These are phyloP conservation scores for Lactarius sanguifluus DNA, from an alignment of 768 basidiomycete genomes.

Conservation along the genomic window DNA sequence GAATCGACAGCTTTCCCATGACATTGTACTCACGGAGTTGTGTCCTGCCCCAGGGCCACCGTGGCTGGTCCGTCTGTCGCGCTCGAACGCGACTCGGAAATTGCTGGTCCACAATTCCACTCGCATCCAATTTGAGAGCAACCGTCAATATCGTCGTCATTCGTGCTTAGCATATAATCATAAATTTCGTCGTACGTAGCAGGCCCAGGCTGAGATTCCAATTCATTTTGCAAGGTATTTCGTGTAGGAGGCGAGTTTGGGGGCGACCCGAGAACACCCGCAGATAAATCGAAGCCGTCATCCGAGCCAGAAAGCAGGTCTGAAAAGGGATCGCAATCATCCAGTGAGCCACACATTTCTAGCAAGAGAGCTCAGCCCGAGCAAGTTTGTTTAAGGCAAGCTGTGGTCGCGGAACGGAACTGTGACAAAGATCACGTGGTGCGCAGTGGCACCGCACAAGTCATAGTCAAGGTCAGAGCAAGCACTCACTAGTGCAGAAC, in stretches of 20 bases:
- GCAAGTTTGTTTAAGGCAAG: background rate
- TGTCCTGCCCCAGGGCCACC: background rate
- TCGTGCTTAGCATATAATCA: constrained; percentile 4
- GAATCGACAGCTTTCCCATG: background rate
- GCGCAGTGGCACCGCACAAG: background rate
- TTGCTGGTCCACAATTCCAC: background rate
- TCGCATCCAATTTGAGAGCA: background rate
- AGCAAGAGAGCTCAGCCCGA: background rate
- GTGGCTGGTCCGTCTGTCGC: background rate
- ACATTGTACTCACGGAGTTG: too few relatives aligned
- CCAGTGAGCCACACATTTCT: constrained; percentile 5
- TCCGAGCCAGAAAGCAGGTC: constrained; percentile 12
- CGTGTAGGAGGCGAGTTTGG: background rate
- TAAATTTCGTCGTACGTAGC: background rate
- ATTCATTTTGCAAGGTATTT: background rate
- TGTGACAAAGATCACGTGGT: background rate
- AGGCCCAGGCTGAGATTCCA: background rate
- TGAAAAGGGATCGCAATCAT: background rate
- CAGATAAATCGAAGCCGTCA: background rate
- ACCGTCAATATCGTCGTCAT: constrained; percentile 2
- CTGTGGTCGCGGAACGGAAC: background rate
- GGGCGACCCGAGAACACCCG: background rate
- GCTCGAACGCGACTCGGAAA: background rate
- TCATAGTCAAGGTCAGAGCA: background rate
- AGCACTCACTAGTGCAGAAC: background rate